These are phyloP conservation scores for Paraglomus occultum DNA, from an alignment of 192 early-diverging fungal species.

Conservation along the genomic window DNA sequence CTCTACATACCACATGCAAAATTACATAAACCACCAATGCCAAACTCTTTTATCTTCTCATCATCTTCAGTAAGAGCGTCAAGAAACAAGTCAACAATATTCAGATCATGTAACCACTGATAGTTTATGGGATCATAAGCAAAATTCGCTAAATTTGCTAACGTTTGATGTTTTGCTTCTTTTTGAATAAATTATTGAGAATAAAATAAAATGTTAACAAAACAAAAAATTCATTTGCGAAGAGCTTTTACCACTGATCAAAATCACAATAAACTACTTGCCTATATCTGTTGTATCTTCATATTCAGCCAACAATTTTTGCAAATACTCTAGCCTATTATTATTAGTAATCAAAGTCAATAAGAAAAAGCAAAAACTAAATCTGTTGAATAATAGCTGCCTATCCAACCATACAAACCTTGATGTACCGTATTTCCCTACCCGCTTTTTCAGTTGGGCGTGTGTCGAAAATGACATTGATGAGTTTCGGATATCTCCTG, in stretches of 20 bases:
- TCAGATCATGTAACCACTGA: constrained; percentile 38
- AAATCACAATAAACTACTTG: neutral
- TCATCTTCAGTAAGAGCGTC: constrained; percentile 24
- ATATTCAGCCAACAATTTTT: constrained; percentile 29
- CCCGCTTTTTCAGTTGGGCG: constrained; percentile 15
- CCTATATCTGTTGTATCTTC: constrained; percentile 27
- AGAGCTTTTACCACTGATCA: neutral
- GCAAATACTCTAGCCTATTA: constrained; percentile 27
- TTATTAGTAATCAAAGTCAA: neutral
- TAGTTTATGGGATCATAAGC: constrained; percentile 58
- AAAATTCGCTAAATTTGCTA: constrained; percentile 52
- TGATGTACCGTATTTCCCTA: constrained; percentile 24
- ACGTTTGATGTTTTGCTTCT: constrained; percentile 33
- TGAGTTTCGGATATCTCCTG: no score
- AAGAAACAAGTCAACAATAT: constrained; percentile 43
- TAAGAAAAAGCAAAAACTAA: neutral
- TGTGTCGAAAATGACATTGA: constrained; percentile 14
- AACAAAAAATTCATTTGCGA: neutral
- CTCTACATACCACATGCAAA: constrained; percentile 16
- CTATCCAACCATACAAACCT: constrained; percentile 1
- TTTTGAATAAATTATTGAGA: neutral
- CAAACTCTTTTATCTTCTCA: constrained; percentile 26
- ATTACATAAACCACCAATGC: constrained; percentile 30
- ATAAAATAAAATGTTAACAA: neutral
- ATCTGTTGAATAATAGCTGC: neutral